Conservation (phyloP, 306 rosid genomes). For the Glycine latifolia region DNA sequence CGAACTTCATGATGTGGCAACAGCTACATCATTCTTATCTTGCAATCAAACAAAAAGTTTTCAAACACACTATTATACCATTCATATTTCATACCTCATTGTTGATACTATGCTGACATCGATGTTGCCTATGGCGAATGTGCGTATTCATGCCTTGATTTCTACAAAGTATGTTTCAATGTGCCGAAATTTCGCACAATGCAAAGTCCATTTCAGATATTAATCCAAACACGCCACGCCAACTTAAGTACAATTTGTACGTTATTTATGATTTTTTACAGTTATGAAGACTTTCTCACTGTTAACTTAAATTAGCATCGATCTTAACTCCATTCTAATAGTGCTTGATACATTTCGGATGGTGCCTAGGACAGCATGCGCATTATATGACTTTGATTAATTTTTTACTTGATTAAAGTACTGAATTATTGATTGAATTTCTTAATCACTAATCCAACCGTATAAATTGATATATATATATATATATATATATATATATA, state of each 20-base stretch:
- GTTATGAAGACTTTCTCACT: not conserved
- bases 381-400: not conserved
- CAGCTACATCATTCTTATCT: not conserved
- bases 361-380: not conserved
- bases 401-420: not conserved
- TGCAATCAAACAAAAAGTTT: not conserved
- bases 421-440: not conserved
- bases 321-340: no score
- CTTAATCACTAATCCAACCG: no score
- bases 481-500: no score
- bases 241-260: not conserved
- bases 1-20: not conserved
- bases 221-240: constrained; percentile 24
- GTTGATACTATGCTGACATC: not conserved
- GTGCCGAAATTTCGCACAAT: not conserved
- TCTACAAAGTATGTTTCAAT: not conserved
- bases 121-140: not conserved
- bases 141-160: not conserved
- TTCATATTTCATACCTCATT: not conserved
- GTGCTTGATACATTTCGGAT: not conserved
- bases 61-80: not conserved
- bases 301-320: not conserved
- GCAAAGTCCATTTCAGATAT: not conserved
- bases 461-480: no score
- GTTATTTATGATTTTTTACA: not conserved